Conservation (phyloP, 2,329 filamentous ascomycete genomes). For the Paecilomyces dactylethromorphus region DNA sequence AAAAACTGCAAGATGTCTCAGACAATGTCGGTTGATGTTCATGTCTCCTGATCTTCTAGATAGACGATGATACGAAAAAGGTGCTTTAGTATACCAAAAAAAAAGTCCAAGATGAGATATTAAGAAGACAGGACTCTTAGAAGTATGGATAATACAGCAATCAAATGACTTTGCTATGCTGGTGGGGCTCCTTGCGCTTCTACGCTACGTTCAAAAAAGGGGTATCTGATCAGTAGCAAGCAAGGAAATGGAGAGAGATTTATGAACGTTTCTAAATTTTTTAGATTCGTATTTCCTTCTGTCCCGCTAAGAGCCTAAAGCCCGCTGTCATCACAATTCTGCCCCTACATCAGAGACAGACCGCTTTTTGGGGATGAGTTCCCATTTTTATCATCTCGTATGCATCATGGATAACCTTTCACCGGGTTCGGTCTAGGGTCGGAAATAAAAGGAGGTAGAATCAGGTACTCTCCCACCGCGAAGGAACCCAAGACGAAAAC, state of each 20-base stretch:
- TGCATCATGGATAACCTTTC: not conserved
- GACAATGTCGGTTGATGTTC: not conserved
- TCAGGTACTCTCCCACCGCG: not conserved
- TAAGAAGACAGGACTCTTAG: too few relatives aligned
- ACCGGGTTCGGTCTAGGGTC: not conserved
- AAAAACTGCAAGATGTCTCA: not conserved
- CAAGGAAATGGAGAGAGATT: not conserved
- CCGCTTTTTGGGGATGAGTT: not conserved
- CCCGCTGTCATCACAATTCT: not conserved
- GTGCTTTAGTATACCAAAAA: not conserved
- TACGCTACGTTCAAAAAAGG: not conserved
- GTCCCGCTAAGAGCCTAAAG: not conserved
- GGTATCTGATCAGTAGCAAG: not conserved
- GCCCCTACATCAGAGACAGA: not conserved
- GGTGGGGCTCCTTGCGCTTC: not conserved
- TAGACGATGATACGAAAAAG: slow-evolving; percentile 16
- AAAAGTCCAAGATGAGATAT: not conserved
- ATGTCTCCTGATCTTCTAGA: slow-evolving; percentile 11
- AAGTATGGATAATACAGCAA: not conserved
- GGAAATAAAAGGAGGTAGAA: not conserved
- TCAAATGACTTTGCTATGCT: not conserved
- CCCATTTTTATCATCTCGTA: not conserved
- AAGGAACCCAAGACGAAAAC: not conserved
- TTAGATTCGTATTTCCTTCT: not conserved
- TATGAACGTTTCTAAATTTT: not conserved